Conservation (phyloP, 2,329 filamentous ascomycete species). For the Epichloe hybrida region DNA sequence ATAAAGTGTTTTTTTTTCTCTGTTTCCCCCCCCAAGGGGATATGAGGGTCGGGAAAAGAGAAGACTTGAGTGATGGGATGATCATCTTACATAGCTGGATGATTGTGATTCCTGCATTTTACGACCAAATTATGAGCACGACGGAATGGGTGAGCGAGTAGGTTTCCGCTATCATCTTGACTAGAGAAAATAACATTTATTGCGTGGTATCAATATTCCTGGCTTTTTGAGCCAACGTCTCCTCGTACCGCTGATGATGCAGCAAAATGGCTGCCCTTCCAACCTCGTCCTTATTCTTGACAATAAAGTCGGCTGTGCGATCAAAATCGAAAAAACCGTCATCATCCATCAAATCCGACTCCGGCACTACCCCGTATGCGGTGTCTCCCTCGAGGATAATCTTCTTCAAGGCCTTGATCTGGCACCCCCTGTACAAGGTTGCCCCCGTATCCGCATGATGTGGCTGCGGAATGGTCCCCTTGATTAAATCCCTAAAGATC, state of each 20-base stretch:
- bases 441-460: slow-evolving; percentile 6
- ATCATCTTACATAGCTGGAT: background rate
- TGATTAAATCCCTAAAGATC: slow-evolving; percentile 33
- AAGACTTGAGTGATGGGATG: too few species aligned
- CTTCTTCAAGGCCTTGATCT: slow-evolving; percentile 30
- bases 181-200: background rate
- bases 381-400: slow-evolving; percentile 34
- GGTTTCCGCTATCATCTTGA: too few species aligned
- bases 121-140: background rate
- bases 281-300: slow-evolving; percentile 23
- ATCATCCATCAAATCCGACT: slow-evolving; percentile 16
- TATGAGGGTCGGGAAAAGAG: too few species aligned
- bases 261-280: slow-evolving; percentile 19
- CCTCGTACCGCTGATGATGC: slow-evolving; percentile 10
- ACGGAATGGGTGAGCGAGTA: background rate
- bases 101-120: background rate
- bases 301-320: slow-evolving; percentile 28
- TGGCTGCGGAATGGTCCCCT: slow-evolving; percentile 15
- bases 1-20: background rate
- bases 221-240: background rate
- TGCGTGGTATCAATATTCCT: background rate
- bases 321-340: slow-evolving; percentile 32
- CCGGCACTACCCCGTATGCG: slow-evolving; percentile 21
- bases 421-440: background rate
- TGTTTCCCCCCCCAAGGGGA: too few species aligned